phyloP scores from a whole-genome alignment of 768 basidiomycete genomes.

The Agrocybe pediades region DNA sequence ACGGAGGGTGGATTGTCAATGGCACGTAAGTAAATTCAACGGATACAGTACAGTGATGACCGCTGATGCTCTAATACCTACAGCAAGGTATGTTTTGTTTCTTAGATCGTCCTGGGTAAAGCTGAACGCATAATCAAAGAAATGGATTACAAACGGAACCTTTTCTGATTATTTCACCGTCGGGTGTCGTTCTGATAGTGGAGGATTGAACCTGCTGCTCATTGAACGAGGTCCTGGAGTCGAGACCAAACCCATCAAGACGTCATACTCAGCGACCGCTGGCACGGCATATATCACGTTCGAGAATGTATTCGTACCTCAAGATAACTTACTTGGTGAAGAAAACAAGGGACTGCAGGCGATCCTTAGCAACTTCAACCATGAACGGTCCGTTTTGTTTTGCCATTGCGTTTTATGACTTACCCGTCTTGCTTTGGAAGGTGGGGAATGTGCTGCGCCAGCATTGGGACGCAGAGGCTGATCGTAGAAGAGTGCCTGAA shows the following conservation, averaged over 20 bases:
- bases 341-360: slow-evolving; percentile 44
- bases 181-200: slow-evolving; percentile 55
- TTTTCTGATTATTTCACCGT: slow-evolving; percentile 74
- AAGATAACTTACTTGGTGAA: slow-evolving; percentile 76
- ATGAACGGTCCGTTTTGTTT: slow-evolving; percentile 66
- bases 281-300: slow-evolving; percentile 87
- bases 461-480: slow-evolving; percentile 54
- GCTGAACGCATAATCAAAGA: no score
- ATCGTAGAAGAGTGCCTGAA: slow-evolving; percentile 80
- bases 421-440: slow-evolving; percentile 29
- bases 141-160: slow-evolving; percentile 83
- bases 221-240: slow-evolving; percentile 47
- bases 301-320: slow-evolving; percentile 83
- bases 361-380: slow-evolving; percentile 78
- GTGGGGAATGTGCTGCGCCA: slow-evolving; percentile 70
- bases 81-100: slow-evolving; percentile 52
- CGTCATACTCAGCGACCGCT: slow-evolving; percentile 74
- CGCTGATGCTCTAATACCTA: background rate
- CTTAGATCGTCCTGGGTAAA: no score
- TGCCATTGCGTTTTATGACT: background rate
- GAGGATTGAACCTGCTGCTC: slow-evolving; percentile 28
- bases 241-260: slow-evolving; percentile 81
- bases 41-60: background rate
- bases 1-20: slow-evolving; percentile 76
- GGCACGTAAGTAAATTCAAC: slow-evolving; percentile 62